Base-by-base conservation (phyloP, 306 rosid species). In the Ammopiptanthus mongolicus region DNA sequence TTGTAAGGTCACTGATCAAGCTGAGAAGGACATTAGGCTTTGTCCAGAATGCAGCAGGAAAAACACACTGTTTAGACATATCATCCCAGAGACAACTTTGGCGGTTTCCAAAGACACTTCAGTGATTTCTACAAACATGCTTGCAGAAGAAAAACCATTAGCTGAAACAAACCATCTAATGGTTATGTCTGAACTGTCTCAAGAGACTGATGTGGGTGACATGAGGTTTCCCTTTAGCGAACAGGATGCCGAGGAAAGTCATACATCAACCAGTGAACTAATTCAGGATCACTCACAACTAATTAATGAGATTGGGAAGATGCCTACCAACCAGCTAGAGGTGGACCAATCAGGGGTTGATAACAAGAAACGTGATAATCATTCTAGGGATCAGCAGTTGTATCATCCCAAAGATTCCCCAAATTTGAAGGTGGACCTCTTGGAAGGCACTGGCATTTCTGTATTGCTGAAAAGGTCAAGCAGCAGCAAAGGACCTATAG, bases 401-500 rank as follows among this genome's bases (percentile, higher is more conserved):
- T 71, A 50, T 79, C 84, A 57, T 69, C 67, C 8, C 57, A 80
- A 76, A 14, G 84, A 73, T 69, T 67, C 75, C 67, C 71, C 80
- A 31, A 82, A 71, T 70, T 65, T 55, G 69, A 86, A 70, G 80
- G 79, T 57, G 70, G 84, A 88, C 63, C 39, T 85, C 72, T 75
- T 85, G 46, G 93, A 87, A 80, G 90, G 96, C 36, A 76, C 88
- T 21, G 96, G 96, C 56, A 90, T 90, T 67, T 88, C 96, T 50
- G 77, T 90, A 81, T 78, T 90, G 77, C 82, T 90, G 73, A 88
- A 78, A 78, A 79, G 88, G 65, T 83, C 90, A 72, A 85, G 86
- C 88, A 90, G 87, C 76, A 75, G 41, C 83, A 90, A 83, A 80
- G 96, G 93, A 69, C 85, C 86, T 14, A 86, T 90, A 67, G 68